Base-by-base conservation (phyloP, 176 grass and related monocot genomes). In the Hordeum marinum region DNA sequence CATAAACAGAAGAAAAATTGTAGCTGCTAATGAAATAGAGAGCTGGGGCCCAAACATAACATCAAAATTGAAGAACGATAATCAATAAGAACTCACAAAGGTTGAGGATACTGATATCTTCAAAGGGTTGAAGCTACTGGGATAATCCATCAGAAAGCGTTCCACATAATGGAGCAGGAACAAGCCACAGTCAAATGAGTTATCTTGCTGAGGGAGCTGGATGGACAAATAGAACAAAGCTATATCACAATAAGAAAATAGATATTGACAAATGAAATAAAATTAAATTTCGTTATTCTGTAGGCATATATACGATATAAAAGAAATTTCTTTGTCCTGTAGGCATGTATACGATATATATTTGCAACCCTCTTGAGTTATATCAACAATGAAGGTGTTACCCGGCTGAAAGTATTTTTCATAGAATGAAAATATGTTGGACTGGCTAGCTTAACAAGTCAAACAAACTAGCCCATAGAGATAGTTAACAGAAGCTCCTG, bases 131-230 rank as follows among this genome's bases (percentile, higher is more conserved):
- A 99, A 90, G 83, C 50, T 75, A 74, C 50, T 57, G 24, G 97
- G 90, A 96, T 82, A 86, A 87, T 94, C 94, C 86, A 80, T 91
- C 86, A 99, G 76, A 89, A 99, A 99, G 71, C 50, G 86, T 54
- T 99, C 97, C 71, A 94, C 92, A 82, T 92, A 94, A 84, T 99
- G 94, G 78, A 99, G 94, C 71, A 99, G 76, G 80, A 96, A 99
- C 68, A 99, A 82, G 46, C 97, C 97, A 10, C 97, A 99, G 63
- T 99, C 97, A 88, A 90, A 99, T 76, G 91, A 96, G 84, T 99
- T 99, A 78, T 99, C 97, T 83, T 99, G 97, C 83, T 99, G 97
- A 45, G 97, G 97, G 54, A 96, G 83, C 97, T 99, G 83, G 25
- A 88, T 21, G 59, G 65, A 83, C 29, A 83, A 80, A 92, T 43